Percentiles rank a stretch among this genome's conserved stretches.
Conservation (phyloP, 106 monocot genomes). For the Hemerocallis citrina region DNA sequence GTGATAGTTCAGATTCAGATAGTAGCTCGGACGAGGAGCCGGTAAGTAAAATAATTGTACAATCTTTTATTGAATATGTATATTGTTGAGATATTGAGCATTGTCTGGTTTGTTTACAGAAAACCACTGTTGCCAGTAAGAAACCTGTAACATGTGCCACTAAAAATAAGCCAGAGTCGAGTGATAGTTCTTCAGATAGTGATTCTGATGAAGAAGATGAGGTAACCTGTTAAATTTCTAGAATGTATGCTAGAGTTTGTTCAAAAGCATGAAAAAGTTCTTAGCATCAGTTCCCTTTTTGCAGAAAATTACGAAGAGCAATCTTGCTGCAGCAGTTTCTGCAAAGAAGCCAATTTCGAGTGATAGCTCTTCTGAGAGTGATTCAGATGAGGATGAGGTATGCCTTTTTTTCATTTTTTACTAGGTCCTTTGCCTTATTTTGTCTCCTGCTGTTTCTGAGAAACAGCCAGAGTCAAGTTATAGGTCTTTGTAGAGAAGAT, state of each 20-base stretch:
- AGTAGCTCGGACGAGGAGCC: constrained; percentile 33
- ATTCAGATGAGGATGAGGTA: constrained; percentile 24
- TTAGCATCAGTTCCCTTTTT: not conserved
- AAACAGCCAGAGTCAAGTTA: too few relatives aligned
- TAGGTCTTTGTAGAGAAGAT: too few relatives aligned
- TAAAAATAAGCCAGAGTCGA: constrained; percentile 14
- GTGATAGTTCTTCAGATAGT: constrained; percentile 19
- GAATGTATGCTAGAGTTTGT: not conserved
- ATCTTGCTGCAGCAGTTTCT: not conserved
- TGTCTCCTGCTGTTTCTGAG: too few relatives aligned
- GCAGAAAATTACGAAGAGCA: not conserved
- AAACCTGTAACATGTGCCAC: not conserved
- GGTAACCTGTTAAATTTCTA: not conserved
- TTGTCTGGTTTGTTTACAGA: constrained; percentile 6
- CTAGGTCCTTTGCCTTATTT: too few relatives aligned
- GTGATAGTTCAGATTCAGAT: constrained; percentile 44
- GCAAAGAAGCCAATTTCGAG: constrained; percentile 8
- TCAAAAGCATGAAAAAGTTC: not conserved
- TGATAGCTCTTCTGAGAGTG: constrained; percentile 28
- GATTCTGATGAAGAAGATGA: constrained; percentile 33
- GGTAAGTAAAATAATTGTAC: constrained; percentile 8
- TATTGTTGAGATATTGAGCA: too few relatives aligned
- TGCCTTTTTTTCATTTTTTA: not conserved
- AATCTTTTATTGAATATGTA: not conserved
- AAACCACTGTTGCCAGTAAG: constrained; percentile 6